Percentiles rank a stretch among this genome's conserved stretches.
Conservation (phyloP, 2,329 filamentous ascomycete genomes). For the Trichoderma gracile region DNA sequence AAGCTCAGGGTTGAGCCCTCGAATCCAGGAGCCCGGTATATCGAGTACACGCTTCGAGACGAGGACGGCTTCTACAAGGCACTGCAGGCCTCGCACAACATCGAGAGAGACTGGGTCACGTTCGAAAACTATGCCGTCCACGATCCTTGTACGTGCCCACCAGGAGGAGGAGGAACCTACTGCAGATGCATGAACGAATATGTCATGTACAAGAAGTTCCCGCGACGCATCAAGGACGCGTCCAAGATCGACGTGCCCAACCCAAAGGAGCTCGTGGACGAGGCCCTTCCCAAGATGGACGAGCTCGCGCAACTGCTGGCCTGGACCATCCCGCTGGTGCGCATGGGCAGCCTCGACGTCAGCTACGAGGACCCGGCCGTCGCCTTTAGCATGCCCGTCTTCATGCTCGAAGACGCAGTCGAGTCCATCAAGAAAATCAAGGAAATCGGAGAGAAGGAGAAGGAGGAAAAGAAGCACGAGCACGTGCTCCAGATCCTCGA, state of each 20-base stretch:
- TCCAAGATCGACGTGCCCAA: conserved; percentile 6
- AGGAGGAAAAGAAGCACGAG: background rate
- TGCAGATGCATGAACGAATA: background rate
- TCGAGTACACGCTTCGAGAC: conserved; percentile 5
- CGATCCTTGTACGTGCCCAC: too few species aligned
- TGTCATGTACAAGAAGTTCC: conserved; percentile 11
- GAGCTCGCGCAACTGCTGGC: background rate
- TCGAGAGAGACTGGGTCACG: background rate
- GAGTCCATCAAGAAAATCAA: background rate
- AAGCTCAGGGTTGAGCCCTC: background rate
- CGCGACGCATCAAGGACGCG: background rate
- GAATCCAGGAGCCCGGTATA: background rate
- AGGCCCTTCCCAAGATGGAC: background rate
- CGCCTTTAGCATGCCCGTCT: conserved; percentile 13
- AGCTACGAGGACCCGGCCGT: background rate
- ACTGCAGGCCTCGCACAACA: background rate
- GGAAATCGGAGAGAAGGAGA: background rate
- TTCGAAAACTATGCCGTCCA: too few species aligned
- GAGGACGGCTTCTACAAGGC: conserved; percentile 16
- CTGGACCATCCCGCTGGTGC: background rate
- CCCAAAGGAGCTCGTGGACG: conserved; percentile 14
- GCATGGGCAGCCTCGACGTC: background rate
- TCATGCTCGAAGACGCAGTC: conserved; percentile 8
- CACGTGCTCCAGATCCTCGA: too few species aligned
- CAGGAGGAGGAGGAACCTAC: too few species aligned